phyloP scores from a whole-genome alignment of 2,329 filamentous ascomycete genomes.

The Fusarium chlamydosporum region DNA sequence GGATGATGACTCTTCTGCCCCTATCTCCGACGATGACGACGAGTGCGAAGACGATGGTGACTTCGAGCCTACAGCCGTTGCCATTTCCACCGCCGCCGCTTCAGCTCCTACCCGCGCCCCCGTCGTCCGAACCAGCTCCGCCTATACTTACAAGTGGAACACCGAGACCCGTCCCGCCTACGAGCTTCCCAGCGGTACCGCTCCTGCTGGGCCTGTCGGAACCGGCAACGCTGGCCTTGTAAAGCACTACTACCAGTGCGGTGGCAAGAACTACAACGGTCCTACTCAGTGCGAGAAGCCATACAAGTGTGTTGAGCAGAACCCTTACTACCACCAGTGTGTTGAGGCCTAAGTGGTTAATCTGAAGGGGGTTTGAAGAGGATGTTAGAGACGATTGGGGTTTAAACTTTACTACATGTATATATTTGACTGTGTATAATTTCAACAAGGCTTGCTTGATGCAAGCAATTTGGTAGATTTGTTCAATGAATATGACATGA shows the following conservation, averaged over 20 bases:
- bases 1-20: slow-evolving; percentile 8
- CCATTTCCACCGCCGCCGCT: neutral
- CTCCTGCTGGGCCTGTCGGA: slow-evolving; percentile 22
- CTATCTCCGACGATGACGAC: slow-evolving; percentile 17
- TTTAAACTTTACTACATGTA: slow-evolving; percentile 34
- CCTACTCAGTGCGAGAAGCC: slow-evolving; percentile 44
- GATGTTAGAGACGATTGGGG: neutral
- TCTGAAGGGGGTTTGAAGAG: neutral
- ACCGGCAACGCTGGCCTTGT: slow-evolving; percentile 28
- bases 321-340: slow-evolving; percentile 46
- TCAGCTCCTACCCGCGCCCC: slow-evolving; percentile 32
- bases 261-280: slow-evolving; percentile 39
- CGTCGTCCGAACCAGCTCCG: slow-evolving; percentile 40
- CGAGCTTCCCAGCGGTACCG: slow-evolving; percentile 32
- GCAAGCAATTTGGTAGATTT: slow-evolving; percentile 22
- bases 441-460: slow-evolving; percentile 32
- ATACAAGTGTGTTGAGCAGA: slow-evolving; percentile 36
- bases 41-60: slow-evolving; percentile 13
- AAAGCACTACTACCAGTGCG: slow-evolving; percentile 45
- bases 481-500: neutral
- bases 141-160: slow-evolving; percentile 42
- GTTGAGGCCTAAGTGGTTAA: slow-evolving; percentile 12
- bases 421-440: slow-evolving; percentile 40
- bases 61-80: slow-evolving; percentile 15
- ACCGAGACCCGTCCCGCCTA: slow-evolving; percentile 33